phyloP scores from a whole-genome alignment of 2,329 filamentous ascomycete genomes.

The Pseudogymnoascus sp. region DNA sequence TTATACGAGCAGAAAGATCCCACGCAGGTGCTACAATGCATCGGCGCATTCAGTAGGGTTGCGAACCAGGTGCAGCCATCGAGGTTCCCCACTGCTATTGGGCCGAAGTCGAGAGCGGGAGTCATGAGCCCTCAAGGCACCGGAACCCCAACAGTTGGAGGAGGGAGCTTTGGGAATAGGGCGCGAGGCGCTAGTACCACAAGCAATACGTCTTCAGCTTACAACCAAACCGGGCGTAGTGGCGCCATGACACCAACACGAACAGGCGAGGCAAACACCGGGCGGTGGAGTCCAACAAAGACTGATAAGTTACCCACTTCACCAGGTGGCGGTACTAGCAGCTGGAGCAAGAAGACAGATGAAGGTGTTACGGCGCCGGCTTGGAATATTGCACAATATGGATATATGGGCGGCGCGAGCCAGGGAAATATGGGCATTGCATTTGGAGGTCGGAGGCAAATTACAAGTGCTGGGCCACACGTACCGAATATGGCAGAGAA shows the following conservation, averaged over 20 bases:
- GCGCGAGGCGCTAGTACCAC: conserved; percentile 46
- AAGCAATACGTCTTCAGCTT: conserved; percentile 51
- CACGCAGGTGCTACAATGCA: conserved; percentile 87
- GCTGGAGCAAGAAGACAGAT: conserved; percentile 82
- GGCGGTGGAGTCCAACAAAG: conserved; percentile 57
- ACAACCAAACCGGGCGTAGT: conserved; percentile 38
- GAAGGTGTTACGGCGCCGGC: conserved; percentile 77
- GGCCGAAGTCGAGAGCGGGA: conserved; percentile 55
- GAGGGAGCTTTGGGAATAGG: conserved; percentile 34
- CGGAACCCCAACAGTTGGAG: conserved; percentile 46
- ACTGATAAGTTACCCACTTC: conserved; percentile 47
- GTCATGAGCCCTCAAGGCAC: conserved; percentile 61
- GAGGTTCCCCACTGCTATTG: conserved; percentile 69
- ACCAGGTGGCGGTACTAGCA: conserved; percentile 56
- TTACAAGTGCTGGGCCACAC: conserved; percentile 71
- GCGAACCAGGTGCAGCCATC: conserved; percentile 68
- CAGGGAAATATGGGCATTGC: conserved; percentile 91
- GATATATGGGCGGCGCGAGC: conserved; percentile 95
- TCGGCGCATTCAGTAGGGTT: conserved; percentile 83
- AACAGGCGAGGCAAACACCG: conserved; percentile 38
- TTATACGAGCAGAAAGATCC: conserved; percentile 94
- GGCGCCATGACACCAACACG: conserved; percentile 29
- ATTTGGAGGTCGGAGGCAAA: conserved; percentile 87
- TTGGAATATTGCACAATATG: conserved; percentile 98
- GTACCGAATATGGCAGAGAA: conserved; percentile 82